phyloP scores from a whole-genome alignment of 306 rosid genomes.

The Cucurbita argyrosperma region DNA sequence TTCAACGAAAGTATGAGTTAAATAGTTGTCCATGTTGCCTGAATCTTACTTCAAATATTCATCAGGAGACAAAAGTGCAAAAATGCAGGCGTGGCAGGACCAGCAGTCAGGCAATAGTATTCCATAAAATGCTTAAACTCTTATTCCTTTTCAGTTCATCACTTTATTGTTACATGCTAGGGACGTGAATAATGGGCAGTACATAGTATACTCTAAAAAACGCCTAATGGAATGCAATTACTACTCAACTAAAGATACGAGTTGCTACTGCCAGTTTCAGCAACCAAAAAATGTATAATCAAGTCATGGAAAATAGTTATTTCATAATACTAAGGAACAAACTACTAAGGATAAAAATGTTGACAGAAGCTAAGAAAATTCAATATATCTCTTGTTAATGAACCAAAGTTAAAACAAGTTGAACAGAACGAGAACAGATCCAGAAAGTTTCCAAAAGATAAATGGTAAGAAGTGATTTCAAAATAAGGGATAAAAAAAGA shows the following conservation, averaged over 20 bases:
- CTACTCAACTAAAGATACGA: not conserved
- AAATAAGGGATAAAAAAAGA: not conserved
- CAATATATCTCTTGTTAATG: not conserved
- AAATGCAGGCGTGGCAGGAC: not conserved
- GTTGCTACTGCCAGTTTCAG: not conserved
- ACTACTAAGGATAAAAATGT: not conserved
- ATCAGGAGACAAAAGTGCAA: not conserved
- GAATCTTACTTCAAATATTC: not conserved
- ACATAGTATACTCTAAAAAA: not conserved
- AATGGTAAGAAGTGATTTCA: not conserved
- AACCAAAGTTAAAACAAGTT: not conserved
- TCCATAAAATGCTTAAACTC: not conserved
- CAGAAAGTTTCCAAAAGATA: not conserved
- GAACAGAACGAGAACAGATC: not conserved
- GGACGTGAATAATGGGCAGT: not conserved
- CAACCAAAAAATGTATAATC: not conserved
- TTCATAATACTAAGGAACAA: not conserved
- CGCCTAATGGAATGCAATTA: not conserved
- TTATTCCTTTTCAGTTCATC: not conserved
- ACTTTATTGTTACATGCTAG: not conserved
- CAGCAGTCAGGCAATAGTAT: not conserved
- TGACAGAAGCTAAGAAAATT: not conserved
- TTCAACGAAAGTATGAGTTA: not conserved
- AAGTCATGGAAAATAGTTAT: not conserved
- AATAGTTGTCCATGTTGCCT: not conserved